Evolutionary conservation across 2,329 filamentous ascomycete genomes (phyloP), one percentile per base, ranked within the genome.

Genomic region (Ceratocystis albifundus): DNA sequence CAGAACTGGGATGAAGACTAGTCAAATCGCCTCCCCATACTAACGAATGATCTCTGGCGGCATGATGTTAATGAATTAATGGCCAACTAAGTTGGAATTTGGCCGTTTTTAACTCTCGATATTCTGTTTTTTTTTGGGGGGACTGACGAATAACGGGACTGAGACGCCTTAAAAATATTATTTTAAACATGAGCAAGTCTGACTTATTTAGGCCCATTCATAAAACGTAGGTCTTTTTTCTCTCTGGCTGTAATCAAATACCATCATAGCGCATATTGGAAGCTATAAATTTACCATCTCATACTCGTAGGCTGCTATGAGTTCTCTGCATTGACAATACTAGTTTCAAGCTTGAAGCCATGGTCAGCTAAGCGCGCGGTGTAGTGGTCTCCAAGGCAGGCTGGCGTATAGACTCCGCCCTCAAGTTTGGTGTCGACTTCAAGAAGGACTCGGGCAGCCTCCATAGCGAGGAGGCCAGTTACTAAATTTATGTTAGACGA

Each of bases 341-440:
- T 80, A 28, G 79, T 78, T 71, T 88, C 82, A 57, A 88, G 78
- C 72, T 82, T 82, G 71, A 91, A 81, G 1, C 87, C 88, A 48
- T 77, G 80, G 44, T 79, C 77, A 45, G 82, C 76, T 50, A 89
- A 71, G 15, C 86, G 79, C 71, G 90, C 83, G 68, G 90, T 77
- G 71, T 84, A 88, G 8, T 79, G 76, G 70, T 87, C 84, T 0
- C 88, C 88, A 1, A 92, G 76, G 65, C 83, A 88, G 0, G 88
- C 86, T 0, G 88, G 85, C 1, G 89, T 92, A 69, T 88, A 83
- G 28, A 90, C 76, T 2, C 88, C 88, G 20, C 88, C 88, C 1
- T 78, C 79, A 12, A 89, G 75, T 45, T 79, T 74, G 12, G 83
- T 75, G 15, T 85, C 80, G 48, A 88, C 85, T 67, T 87, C 79